phyloP scores from a whole-genome alignment of 2,329 filamentous ascomycete genomes.

The Clonostachys sp. region DNA sequence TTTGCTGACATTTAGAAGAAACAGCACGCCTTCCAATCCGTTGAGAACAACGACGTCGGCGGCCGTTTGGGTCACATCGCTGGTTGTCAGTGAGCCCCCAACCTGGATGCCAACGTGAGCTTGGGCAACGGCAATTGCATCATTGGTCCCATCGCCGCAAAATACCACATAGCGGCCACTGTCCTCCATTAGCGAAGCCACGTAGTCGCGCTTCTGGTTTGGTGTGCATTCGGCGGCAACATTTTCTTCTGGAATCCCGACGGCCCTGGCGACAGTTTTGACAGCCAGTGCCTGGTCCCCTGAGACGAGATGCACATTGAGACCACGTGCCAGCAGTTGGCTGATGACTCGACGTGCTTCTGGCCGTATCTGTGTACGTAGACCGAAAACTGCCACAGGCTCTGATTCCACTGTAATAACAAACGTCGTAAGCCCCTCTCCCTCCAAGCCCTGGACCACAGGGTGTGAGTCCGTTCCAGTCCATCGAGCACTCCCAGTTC shows the following conservation, averaged over 20 bases:
- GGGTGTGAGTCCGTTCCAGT: slow-evolving; percentile 15
- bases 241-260: slow-evolving; percentile 18
- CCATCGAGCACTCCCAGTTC: slow-evolving; percentile 43
- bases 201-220: slow-evolving; percentile 44
- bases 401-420: slow-evolving; percentile 13
- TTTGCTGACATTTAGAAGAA: slow-evolving; percentile 49
- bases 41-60: slow-evolving; percentile 67
- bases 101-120: slow-evolving; percentile 71
- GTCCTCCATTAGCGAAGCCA: slow-evolving; percentile 32
- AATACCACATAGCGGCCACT: slow-evolving; percentile 32
- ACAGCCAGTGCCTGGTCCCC: slow-evolving; percentile 50
- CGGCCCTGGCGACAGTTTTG: slow-evolving; percentile 32
- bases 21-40: slow-evolving; percentile 48
- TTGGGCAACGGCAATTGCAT: slow-evolving; percentile 67
- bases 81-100: slow-evolving; percentile 27
- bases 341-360: slow-evolving; percentile 38
- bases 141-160: slow-evolving; percentile 75
- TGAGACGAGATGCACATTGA: slow-evolving; percentile 49
- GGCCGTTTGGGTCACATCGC: slow-evolving; percentile 61
- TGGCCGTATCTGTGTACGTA: slow-evolving; percentile 27
- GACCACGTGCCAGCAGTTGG: slow-evolving; percentile 36
- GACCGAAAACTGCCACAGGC: slow-evolving; percentile 41
- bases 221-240: slow-evolving; percentile 38
- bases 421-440: slow-evolving; percentile 15
- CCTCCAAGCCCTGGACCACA: slow-evolving; percentile 9